A percentile compares a stretch with the other conserved stretches of the same genome.
Conservation (phyloP, 768 basidiomycete species). For the Hygrocybe coccinea region DNA sequence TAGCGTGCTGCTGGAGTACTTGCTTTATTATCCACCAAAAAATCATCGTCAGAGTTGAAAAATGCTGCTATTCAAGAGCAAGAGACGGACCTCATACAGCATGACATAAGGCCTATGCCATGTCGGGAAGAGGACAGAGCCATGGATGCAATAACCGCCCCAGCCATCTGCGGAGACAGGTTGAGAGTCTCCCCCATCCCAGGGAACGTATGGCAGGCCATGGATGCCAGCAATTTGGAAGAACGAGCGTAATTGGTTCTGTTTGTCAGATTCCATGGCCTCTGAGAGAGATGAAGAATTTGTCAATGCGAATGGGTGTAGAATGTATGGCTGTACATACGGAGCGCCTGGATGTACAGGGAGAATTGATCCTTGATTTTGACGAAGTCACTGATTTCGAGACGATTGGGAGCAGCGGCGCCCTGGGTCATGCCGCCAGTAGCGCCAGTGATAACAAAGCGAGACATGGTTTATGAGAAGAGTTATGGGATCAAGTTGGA, state of each 20-base stretch:
- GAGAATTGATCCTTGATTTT: slow-evolving; percentile 43
- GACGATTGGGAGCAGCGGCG: slow-evolving; percentile 26
- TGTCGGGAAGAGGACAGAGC: slow-evolving; percentile 48
- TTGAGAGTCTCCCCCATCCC: slow-evolving; percentile 37
- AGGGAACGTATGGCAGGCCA: slow-evolving; percentile 43
- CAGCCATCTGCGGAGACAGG: slow-evolving; percentile 21
- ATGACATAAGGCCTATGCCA: slow-evolving; percentile 54
- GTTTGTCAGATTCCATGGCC: slow-evolving; percentile 26
- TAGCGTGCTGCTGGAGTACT: slow-evolving; percentile 40
- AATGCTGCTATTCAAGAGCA: background rate
- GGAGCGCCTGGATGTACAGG: slow-evolving; percentile 46
- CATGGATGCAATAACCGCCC: slow-evolving; percentile 56
- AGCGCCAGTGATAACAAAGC: slow-evolving; percentile 26
- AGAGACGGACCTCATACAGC: slow-evolving; percentile 41
- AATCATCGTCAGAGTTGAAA: background rate
- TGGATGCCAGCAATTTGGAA: slow-evolving; percentile 50
- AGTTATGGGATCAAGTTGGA: too few relatives aligned
- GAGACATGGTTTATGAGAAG: background rate
- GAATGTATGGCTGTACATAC: slow-evolving; percentile 27
- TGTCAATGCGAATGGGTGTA: background rate
- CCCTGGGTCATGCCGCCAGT: slow-evolving; percentile 11
- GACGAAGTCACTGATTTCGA: slow-evolving; percentile 43
- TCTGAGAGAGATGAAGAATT: slow-evolving; percentile 18
- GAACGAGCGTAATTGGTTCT: slow-evolving; percentile 34
- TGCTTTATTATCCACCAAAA: slow-evolving; percentile 32